phyloP scores from a whole-genome alignment of 306 rosid genomes.

The Vigna trinervia region DNA sequence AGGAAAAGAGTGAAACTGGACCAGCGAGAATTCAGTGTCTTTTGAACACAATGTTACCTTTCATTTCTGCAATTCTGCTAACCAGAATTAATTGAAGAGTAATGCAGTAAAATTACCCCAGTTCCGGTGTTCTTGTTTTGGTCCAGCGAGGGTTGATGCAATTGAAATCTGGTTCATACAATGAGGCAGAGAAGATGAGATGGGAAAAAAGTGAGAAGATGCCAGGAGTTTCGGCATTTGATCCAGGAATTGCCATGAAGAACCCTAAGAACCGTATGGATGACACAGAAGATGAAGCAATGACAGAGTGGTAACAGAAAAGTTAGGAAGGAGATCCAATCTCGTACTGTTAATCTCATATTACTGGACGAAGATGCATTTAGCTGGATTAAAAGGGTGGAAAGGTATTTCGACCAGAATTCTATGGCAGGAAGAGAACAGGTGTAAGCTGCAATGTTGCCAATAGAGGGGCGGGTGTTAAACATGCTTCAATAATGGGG shows the following conservation, averaged over 20 bases:
- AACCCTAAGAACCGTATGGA: background rate
- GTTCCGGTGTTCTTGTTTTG: background rate
- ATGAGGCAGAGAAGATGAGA: background rate
- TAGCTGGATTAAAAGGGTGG: background rate
- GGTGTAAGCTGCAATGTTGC: background rate
- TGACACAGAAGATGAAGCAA: background rate
- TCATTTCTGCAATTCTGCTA: background rate
- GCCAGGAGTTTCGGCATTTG: background rate
- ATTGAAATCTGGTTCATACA: background rate
- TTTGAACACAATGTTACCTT: constrained; percentile 5
- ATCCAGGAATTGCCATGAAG: background rate
- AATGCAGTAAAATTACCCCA: background rate
- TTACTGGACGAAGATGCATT: background rate
- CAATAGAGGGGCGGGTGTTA: background rate
- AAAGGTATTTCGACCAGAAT: background rate
- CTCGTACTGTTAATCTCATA: background rate
- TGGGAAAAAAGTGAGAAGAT: background rate
- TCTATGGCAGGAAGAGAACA: background rate
- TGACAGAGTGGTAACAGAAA: background rate
- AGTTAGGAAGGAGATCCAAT: background rate
- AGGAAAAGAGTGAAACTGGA: background rate
- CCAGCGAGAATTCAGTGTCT: background rate
- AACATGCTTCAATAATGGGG: background rate
- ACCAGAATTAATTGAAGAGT: background rate
- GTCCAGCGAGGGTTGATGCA: background rate